Percentiles rank a stretch among this genome's conserved stretches.
Evolutionary conservation across 2,329 filamentous ascomycete genomes (phyloP).

Genomic region (Magnaporthiopsis rhizophila): DNA sequence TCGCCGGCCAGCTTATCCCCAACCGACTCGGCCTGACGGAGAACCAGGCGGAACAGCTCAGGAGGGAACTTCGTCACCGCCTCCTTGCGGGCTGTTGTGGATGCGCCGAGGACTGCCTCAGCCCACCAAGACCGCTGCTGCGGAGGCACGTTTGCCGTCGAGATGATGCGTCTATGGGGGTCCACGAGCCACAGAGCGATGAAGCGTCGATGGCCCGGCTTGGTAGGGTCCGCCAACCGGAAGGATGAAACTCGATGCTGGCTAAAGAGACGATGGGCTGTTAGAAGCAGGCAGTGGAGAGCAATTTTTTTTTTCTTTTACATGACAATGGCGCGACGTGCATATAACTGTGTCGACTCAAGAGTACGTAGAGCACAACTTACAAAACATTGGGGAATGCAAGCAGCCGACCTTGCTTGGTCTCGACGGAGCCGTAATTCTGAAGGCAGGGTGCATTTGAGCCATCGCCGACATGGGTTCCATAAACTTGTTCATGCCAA

Average conservation of each 20-base stretch:
- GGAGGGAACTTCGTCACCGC: neutral
- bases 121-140: slow-evolving; percentile 29
- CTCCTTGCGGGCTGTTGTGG: neutral
- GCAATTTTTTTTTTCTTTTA: neutral
- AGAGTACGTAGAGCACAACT: neutral
- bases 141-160: slow-evolving; percentile 30
- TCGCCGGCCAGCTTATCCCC: neutral
- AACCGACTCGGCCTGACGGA: neutral
- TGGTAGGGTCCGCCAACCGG: slow-evolving; percentile 36
- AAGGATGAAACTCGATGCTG: slow-evolving; percentile 46
- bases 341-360: neutral
- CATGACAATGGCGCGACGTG: too few species aligned
- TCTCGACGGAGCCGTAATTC: slow-evolving; percentile 31
- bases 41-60: neutral
- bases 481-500: slow-evolving; percentile 15
- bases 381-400: slow-evolving; percentile 30
- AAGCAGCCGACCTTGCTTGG: slow-evolving; percentile 33
- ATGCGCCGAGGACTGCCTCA: slow-evolving; percentile 9
- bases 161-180: slow-evolving; percentile 41
- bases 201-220: slow-evolving; percentile 47
- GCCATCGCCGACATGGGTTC: slow-evolving; percentile 9
- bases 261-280: neutral
- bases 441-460: slow-evolving; percentile 24
- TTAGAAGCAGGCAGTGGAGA: neutral
- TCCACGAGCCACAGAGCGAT: slow-evolving; percentile 53